Conservation (phyloP, 2,329 filamentous ascomycete species). For the Apiospora koreana region DNA sequence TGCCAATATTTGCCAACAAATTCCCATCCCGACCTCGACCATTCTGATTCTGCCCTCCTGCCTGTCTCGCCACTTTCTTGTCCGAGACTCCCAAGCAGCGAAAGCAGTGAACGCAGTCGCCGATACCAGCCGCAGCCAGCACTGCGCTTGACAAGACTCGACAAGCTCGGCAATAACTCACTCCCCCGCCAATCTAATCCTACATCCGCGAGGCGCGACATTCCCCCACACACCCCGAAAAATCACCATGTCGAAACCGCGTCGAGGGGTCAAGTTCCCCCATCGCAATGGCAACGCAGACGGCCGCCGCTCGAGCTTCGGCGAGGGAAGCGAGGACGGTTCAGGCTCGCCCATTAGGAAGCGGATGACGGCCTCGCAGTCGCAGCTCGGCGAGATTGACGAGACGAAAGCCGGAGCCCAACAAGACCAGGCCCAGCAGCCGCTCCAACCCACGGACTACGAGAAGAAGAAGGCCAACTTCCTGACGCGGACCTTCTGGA, state of each 20-base stretch:
- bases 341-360: constrained; percentile 36
- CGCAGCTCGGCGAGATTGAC: constrained; percentile 38
- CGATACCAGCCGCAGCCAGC: background rate
- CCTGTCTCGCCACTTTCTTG: background rate
- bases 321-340: constrained; percentile 65
- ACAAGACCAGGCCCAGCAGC: constrained; percentile 30
- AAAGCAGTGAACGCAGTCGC: background rate
- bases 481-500: constrained; percentile 96
- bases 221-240: background rate
- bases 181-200: background rate
- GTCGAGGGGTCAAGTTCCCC: constrained; percentile 58
- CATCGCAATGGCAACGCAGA: constrained; percentile 53
- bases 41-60: background rate
- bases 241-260: constrained; percentile 36
- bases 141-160: background rate
- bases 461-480: constrained; percentile 99
- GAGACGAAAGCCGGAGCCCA: constrained; percentile 39
- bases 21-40: background rate
- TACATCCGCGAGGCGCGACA: background rate
- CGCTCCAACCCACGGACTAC: constrained; percentile 63
- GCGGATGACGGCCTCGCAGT: constrained; percentile 21
- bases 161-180: background rate
- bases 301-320: constrained; percentile 69
- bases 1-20: background rate
- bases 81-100: too few species aligned